Evolutionary conservation across 139 green algal species (phyloP).

Genomic region (Pycnococcus provasolii): DNA sequence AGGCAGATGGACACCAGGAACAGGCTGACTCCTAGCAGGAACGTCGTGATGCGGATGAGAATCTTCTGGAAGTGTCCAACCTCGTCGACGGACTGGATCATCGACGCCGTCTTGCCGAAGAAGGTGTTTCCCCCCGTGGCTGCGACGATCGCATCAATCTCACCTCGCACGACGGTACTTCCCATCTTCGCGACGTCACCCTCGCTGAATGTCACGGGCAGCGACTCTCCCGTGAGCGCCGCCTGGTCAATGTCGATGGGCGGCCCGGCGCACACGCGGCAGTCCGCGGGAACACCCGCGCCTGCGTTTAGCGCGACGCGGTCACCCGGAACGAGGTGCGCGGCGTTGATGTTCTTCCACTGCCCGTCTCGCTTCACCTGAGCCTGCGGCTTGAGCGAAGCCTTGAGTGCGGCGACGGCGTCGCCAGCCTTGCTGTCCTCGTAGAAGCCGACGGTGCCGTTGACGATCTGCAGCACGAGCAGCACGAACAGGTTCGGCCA

Average conservation of each 20-base stretch:
- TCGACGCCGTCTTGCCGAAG: constrained; percentile 69
- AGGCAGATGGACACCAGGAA: constrained; percentile 38
- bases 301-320: constrained; percentile 53
- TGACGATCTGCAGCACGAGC: constrained; percentile 66
- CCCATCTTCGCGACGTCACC: constrained; percentile 65
- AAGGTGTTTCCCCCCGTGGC: constrained; percentile 66
- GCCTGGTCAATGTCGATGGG: constrained; percentile 63
- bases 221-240: constrained; percentile 72
- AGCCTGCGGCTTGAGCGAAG: constrained; percentile 59
- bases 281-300: constrained; percentile 61
- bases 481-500: constrained; percentile 62
- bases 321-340: constrained; percentile 60
- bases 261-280: constrained; percentile 27
- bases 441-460: constrained; percentile 62
- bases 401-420: constrained; percentile 67
- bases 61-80: constrained; percentile 63
- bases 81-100: constrained; percentile 49
- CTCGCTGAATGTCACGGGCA: constrained; percentile 57
- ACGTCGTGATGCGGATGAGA: constrained; percentile 55
- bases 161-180: constrained; percentile 44
- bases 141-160: constrained; percentile 26
- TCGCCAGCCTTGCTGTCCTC: constrained; percentile 63
- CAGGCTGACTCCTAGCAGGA: constrained; percentile 50
- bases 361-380: constrained; percentile 60
- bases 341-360: constrained; percentile 56